phyloP scores from a whole-genome alignment of 805 yeast genomes.

The Spathaspora boniae region DNA sequence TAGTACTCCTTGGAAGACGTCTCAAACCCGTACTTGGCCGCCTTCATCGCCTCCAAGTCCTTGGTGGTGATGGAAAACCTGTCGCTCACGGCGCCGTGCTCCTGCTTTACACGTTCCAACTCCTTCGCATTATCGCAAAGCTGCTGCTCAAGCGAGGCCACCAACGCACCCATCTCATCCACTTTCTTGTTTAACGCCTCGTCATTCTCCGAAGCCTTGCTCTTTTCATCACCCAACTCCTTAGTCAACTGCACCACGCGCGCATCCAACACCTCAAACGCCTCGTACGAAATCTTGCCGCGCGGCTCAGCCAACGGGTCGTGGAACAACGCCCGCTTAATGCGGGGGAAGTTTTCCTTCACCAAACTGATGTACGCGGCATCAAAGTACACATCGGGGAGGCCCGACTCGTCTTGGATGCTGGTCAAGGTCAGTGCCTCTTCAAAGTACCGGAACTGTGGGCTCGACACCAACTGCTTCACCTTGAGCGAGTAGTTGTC shows the following conservation, averaged over 20 bases:
- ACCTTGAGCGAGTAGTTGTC: slow-evolving; percentile 75
- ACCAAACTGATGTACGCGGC: slow-evolving; percentile 59
- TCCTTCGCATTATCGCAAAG: slow-evolving; percentile 13
- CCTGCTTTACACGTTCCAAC: slow-evolving; percentile 16
- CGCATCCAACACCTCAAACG: slow-evolving; percentile 44
- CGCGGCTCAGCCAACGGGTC: slow-evolving; percentile 75
- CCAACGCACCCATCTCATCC: slow-evolving; percentile 11
- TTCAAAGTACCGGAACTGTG: slow-evolving; percentile 51
- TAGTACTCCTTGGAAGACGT: slow-evolving; percentile 24
- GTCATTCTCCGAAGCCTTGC: slow-evolving; percentile 16
- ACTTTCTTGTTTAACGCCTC: slow-evolving; percentile 17
- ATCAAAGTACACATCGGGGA: slow-evolving; percentile 80
- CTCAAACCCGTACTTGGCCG: slow-evolving; percentile 28
- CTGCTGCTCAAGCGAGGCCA: slow-evolving; percentile 14
- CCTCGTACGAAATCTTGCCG: slow-evolving; percentile 60
- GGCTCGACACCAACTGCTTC: slow-evolving; percentile 63
- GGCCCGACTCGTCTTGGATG: slow-evolving; percentile 74
- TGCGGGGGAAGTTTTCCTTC: slow-evolving; percentile 64
- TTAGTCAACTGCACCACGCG: slow-evolving; percentile 26
- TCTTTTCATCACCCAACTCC: slow-evolving; percentile 20
- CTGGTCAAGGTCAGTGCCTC: slow-evolving; percentile 37
- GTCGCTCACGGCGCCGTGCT: slow-evolving; percentile 18
- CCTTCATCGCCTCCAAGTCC: slow-evolving; percentile 22
- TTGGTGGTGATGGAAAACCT: slow-evolving; percentile 19
- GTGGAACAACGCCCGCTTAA: slow-evolving; percentile 66